These are phyloP conservation scores for Mimosa bimucronata DNA, from an alignment of 306 rosid species.

Conservation along the genomic window DNA sequence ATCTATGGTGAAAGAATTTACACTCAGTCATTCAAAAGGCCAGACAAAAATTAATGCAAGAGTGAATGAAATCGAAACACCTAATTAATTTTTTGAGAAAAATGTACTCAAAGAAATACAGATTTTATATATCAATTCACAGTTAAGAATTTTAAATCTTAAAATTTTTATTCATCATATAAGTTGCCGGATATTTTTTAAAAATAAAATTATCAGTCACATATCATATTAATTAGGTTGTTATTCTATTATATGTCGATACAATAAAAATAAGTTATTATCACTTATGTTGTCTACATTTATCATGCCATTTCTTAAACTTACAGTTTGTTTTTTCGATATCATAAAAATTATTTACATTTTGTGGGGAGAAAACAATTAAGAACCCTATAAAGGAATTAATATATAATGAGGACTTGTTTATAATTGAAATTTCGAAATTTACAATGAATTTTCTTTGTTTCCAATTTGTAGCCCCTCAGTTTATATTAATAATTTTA, in stretches of 20 bases:
- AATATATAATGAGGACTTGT: neutral
- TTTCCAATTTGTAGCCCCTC: neutral
- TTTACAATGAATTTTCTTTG: too few species aligned
- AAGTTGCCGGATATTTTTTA: neutral
- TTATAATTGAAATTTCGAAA: too few species aligned
- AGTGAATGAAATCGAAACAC: constrained; percentile 28
- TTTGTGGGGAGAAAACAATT: neutral
- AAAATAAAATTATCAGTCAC: neutral
- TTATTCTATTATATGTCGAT: too few species aligned
- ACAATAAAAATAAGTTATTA: too few species aligned
- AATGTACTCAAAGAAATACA: neutral
- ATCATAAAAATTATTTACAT: too few species aligned
- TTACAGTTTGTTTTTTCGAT: neutral
- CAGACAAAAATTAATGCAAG: constrained; percentile 28
- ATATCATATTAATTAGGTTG: neutral
- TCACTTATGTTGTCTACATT: too few species aligned
- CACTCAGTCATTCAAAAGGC: neutral
- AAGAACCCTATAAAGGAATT: neutral
- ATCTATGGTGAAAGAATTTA: neutral
- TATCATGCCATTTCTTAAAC: too few species aligned
- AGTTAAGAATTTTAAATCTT: neutral
- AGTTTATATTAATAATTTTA: too few species aligned
- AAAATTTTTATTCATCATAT: neutral
- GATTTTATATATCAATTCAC: neutral
- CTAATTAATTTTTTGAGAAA: neutral